Percentiles rank a stretch among this genome's conserved stretches.
Evolutionary conservation across 2,329 filamentous ascomycete genomes (phyloP).

Genomic region (Nakataea oryzae): DNA sequence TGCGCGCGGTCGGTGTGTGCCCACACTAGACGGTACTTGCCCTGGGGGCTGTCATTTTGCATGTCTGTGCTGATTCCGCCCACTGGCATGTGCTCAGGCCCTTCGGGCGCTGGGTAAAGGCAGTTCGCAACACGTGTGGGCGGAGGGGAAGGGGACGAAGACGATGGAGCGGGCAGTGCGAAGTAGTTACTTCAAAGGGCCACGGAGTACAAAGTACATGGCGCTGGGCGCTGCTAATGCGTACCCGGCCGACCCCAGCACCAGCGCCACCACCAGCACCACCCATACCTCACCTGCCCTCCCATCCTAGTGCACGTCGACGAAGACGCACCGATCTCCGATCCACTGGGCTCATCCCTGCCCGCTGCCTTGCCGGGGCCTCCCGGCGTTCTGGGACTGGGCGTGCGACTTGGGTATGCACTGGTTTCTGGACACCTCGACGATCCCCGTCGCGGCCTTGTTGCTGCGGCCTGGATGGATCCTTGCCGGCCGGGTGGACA

Average conservation of each 20-base stretch:
- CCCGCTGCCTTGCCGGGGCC: background rate
- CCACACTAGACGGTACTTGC: background rate
- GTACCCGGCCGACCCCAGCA: no score
- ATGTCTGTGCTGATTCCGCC: background rate
- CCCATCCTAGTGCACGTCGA: background rate
- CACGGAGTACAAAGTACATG: background rate
- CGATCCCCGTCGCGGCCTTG: background rate
- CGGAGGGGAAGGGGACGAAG: background rate
- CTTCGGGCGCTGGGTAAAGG: background rate
- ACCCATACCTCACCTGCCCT: background rate
- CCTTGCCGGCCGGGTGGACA: constrained; percentile 1
- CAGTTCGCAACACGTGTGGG: background rate
- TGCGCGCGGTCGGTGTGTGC: background rate
- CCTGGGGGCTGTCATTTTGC: background rate
- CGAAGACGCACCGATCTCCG: constrained; percentile 1
- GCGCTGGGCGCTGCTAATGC: no score
- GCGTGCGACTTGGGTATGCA: background rate
- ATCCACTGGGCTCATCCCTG: background rate
- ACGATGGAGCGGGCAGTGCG: background rate
- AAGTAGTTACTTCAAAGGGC: background rate
- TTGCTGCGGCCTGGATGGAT: background rate
- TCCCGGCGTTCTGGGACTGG: background rate
- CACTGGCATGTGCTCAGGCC: no score
- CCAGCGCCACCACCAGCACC: no score
- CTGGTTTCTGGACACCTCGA: background rate